Base-by-base conservation (phyloP, 108 stramenopile genomes). In the Nannochloropsis gaditana region DNA sequence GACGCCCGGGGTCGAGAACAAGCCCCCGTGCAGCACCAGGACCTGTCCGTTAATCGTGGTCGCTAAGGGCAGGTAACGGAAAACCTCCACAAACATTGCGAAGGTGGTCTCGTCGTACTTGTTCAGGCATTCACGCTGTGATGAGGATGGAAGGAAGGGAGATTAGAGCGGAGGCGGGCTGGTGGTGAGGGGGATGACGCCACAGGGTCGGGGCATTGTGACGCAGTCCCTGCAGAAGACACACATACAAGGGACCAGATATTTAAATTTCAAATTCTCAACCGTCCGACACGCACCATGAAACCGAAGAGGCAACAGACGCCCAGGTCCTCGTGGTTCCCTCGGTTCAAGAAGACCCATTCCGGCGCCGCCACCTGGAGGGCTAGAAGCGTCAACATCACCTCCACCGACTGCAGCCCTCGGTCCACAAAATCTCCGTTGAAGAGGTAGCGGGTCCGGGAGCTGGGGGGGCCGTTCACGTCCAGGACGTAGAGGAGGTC, bases 71-170 rank as follows among this genome's bases (percentile, higher is more conserved):
- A 91, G 87, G 84, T 90, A 85, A 45, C 89, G 85, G 89, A 90
- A 90, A 73, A 91, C 88, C 81, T 90, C 90, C 31, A 92, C 92
- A 73, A 93, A 92, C 82, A 93, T 92, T 50, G 89, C 84, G 84
- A 81, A 45, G 50, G 82, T 82, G 21, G 4, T 21, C 2, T 81
- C 80, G 41, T 81, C 87, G 84, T 92, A 93, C 91, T 93, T 93
- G 45, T 11, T 43, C 41, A 90, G 80, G 44, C 90, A 84, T 87
- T 93, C 93, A 83, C 87, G 45, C 89, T 92, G 88, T 88, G 84
- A 92, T 91, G 82, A 90, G 88, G 45, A 92, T 90, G 43, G 89
- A 86, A 87, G 91, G 91, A 19, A 92, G 87, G 45, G 92, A 86
- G 47, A 87, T 87, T 45, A 91, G 92, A 89, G 47, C 11, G 47